Percentiles rank a stretch among this genome's conserved stretches.
These are phyloP conservation scores for Aspergillus hortae DNA, from an alignment of 2,329 filamentous ascomycete genomes.

Conservation along the genomic window DNA sequence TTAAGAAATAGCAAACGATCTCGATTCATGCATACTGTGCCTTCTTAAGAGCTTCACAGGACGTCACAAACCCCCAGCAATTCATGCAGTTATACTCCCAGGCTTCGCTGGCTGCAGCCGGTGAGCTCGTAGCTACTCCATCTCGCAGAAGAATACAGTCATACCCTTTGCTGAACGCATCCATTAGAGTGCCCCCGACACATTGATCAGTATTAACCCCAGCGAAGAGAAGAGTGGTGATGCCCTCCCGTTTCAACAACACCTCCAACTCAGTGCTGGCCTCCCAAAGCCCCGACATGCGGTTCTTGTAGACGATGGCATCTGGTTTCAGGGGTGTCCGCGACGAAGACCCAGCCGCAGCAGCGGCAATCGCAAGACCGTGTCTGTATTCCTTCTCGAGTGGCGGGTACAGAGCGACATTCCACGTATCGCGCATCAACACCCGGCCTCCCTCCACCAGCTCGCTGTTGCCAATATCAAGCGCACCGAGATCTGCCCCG, in stretches of 20 bases:
- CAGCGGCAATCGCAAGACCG: slow-evolving; percentile 8
- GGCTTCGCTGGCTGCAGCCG: slow-evolving; percentile 29
- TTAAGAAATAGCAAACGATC: too few relatives aligned
- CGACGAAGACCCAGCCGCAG: not conserved
- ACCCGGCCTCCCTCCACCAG: slow-evolving; percentile 31
- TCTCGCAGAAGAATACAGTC: slow-evolving; percentile 56
- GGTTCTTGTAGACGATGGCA: slow-evolving; percentile 54
- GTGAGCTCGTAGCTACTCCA: slow-evolving; percentile 52
- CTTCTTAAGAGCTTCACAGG: not conserved
- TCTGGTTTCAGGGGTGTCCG: slow-evolving; percentile 32
- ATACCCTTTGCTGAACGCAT: slow-evolving; percentile 55
- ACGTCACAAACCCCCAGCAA: slow-evolving; percentile 2
- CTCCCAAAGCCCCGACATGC: slow-evolving; percentile 57
- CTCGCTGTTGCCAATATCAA: slow-evolving; percentile 23
- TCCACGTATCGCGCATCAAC: slow-evolving; percentile 56
- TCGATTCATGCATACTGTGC: not conserved
- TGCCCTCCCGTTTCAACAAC: slow-evolving; percentile 39
- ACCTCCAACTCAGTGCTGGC: slow-evolving; percentile 41
- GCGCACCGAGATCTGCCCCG: slow-evolving; percentile 47
- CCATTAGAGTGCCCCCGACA: slow-evolving; percentile 37
- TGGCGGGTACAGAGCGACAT: slow-evolving; percentile 50
- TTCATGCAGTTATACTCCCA: slow-evolving; percentile 12
- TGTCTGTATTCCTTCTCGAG: slow-evolving; percentile 36
- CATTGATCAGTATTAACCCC: slow-evolving; percentile 63
- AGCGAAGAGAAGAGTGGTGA: slow-evolving; percentile 53